phyloP scores from a whole-genome alignment of 768 basidiomycete species.

The Harrya chromipes region DNA sequence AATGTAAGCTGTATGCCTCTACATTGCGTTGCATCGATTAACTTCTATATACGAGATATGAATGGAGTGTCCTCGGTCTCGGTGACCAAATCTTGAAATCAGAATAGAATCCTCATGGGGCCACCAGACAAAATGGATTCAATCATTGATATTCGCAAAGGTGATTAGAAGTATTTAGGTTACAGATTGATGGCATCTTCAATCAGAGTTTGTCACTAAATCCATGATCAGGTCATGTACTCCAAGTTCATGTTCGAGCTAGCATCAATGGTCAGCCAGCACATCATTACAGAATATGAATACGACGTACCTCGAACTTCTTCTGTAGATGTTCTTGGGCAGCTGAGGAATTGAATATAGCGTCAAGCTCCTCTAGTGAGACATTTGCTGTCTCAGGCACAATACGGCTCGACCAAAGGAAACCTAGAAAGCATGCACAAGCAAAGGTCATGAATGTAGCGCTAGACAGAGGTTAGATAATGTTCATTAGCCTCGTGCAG shows the following conservation, averaged over 20 bases:
- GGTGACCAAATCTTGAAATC: too few species aligned
- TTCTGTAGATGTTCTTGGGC: constrained; percentile 50
- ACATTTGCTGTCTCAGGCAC: constrained; percentile 80
- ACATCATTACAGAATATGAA: background rate
- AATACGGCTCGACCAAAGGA: constrained; percentile 64
- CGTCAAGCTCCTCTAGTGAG: constrained; percentile 74
- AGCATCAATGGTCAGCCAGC: background rate
- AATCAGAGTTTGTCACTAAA: constrained; percentile 24
- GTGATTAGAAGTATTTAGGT: background rate
- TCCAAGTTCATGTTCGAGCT: constrained; percentile 62
- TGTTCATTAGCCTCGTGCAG: background rate
- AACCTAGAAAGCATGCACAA: constrained; percentile 59
- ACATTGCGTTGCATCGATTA: too few species aligned
- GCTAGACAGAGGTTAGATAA: constrained; percentile 31
- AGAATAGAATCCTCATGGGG: too few species aligned
- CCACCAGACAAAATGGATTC: too few species aligned
- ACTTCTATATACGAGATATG: too few species aligned
- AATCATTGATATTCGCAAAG: too few species aligned
- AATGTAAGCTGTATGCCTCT: too few species aligned
- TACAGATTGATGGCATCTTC: background rate
- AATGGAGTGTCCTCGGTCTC: too few species aligned
- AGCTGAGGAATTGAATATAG: constrained; percentile 57
- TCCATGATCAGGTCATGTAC: constrained; percentile 43
- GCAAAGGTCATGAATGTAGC: constrained; percentile 69
- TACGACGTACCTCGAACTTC: constrained; percentile 47